Evolutionary conservation across 2,329 filamentous ascomycete genomes (phyloP), one percentile per base, ranked within the genome.

Genomic region (Dactylellina haptotyla): DNA sequence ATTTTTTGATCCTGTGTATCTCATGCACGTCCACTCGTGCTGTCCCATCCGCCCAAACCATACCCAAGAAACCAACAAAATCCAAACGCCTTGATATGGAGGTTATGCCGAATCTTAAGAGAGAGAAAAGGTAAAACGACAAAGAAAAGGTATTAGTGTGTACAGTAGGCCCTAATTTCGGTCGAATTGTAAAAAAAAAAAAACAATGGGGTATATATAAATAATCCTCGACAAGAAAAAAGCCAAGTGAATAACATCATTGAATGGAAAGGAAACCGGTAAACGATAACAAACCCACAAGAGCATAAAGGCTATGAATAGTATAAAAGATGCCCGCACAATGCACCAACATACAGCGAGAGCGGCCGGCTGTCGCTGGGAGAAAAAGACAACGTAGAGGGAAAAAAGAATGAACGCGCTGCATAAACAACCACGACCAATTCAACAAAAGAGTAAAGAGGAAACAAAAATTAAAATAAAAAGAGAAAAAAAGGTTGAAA

Each of bases 141-240:
- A 39, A 16, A 51, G 16, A 63, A 53, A 16, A 25, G 25, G 26
- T 20, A 48, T 48, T 48, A 48, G 20, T 39, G 4, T 30, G 26
- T 56, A 34, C 10, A 53, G 57, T 51, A n/a, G n/a, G n/a, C n/a
- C n/a, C n/a, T n/a, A n/a, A n/a, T n/a, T n/a, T n/a, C n/a, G n/a
- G n/a, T 50, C 14, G 20, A 37, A 51, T 23, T n/a, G 34, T 23
- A 45, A 51, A 26, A 30, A 45, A 59, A 58, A 63, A 61, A 51
- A 65, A 56, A 75, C 43, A 45, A 50, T 65, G 25, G 62, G 59
- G 43, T 41, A 50, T 46, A 41, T 41, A 41, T 66, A 75, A 37
- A 58, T 51, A 43, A 61, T 64, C 51, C 48, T 59, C 56, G 50
- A 70, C 6, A 50, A 46, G 28, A n/a, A 45, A 54, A 34, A 46